These are phyloP conservation scores for Xylona heveae DNA, from an alignment of 495 filamentous ascomycete species.

Conservation along the genomic window DNA sequence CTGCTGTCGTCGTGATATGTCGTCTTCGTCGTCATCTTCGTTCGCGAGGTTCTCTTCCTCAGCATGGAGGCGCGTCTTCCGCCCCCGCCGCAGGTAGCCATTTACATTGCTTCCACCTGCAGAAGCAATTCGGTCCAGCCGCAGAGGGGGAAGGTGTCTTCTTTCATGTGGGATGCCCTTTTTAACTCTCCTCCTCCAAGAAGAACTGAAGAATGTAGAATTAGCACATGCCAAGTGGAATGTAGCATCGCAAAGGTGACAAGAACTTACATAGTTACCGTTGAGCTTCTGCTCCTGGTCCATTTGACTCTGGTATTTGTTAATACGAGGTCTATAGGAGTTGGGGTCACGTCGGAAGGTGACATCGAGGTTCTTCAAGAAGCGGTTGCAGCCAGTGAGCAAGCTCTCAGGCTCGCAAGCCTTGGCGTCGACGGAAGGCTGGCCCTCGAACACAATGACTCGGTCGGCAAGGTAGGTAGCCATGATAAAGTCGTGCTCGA, in stretches of 20 bases:
- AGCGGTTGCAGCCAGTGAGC: slow-evolving; percentile 89
- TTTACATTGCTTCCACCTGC: slow-evolving; percentile 23
- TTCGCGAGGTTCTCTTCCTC: slow-evolving; percentile 23
- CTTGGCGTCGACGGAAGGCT: slow-evolving; percentile 69
- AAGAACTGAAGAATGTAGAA: slow-evolving; percentile 34
- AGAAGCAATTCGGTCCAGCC: slow-evolving; percentile 6
- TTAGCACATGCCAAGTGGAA: slow-evolving; percentile 5
- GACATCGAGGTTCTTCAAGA: slow-evolving; percentile 87
- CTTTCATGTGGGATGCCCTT: slow-evolving; percentile 25
- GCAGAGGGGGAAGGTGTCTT: not conserved
- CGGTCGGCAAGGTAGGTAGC: slow-evolving; percentile 91
- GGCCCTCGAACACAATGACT: slow-evolving; percentile 93
- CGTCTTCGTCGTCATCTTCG: slow-evolving; percentile 32
- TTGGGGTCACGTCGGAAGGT: slow-evolving; percentile 96
- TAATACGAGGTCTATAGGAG: slow-evolving; percentile 91
- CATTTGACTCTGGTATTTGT: slow-evolving; percentile 85
- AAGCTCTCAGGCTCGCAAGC: slow-evolving; percentile 82
- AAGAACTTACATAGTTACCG: slow-evolving; percentile 66
- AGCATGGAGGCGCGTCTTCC: slow-evolving; percentile 12
- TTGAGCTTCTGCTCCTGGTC: slow-evolving; percentile 91
- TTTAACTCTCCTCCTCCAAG: slow-evolving; percentile 79
- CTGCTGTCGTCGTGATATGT: slow-evolving; percentile 15
- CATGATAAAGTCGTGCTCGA: slow-evolving; percentile 99
- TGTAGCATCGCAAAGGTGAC: not conserved
- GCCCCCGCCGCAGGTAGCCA: slow-evolving; percentile 14